phyloP scores from a whole-genome alignment of 2,329 filamentous ascomycete species.

The Xylaria sp. region DNA sequence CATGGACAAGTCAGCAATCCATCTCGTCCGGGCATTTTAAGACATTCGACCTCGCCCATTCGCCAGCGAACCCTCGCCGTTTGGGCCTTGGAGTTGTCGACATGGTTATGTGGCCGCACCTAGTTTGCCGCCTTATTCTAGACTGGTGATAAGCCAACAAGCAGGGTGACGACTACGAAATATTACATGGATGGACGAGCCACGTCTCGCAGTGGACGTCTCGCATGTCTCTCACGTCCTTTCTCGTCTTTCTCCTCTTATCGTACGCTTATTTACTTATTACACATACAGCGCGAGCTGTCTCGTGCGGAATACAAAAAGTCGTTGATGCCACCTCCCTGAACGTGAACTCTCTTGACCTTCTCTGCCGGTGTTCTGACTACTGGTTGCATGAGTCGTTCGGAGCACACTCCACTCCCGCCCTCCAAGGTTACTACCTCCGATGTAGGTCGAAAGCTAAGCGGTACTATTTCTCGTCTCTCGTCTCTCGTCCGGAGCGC shows the following conservation, averaged over 20 bases:
- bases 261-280: neutral
- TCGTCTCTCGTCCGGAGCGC: neutral
- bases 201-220: neutral
- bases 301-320: neutral
- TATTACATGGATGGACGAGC: slow-evolving; percentile 2
- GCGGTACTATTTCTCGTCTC: neutral
- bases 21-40: slow-evolving; percentile 10
- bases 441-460: neutral
- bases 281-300: neutral
- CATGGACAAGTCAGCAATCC: slow-evolving; percentile 29
- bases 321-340: neutral
- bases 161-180: neutral
- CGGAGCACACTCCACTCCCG: neutral
- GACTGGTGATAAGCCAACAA: slow-evolving; percentile 1
- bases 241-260: no score
- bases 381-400: neutral
- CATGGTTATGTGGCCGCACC: slow-evolving; percentile 5
- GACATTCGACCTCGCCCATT: slow-evolving; percentile 13
- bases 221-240: no score
- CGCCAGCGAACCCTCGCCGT: slow-evolving; percentile 1
- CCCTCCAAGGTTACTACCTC: neutral
- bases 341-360: neutral
- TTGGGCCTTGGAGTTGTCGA: neutral
- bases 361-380: neutral
- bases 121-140: slow-evolving; percentile 8